Conservation (phyloP, 192 early-diverging fungal species). For the Dispira simplex region DNA sequence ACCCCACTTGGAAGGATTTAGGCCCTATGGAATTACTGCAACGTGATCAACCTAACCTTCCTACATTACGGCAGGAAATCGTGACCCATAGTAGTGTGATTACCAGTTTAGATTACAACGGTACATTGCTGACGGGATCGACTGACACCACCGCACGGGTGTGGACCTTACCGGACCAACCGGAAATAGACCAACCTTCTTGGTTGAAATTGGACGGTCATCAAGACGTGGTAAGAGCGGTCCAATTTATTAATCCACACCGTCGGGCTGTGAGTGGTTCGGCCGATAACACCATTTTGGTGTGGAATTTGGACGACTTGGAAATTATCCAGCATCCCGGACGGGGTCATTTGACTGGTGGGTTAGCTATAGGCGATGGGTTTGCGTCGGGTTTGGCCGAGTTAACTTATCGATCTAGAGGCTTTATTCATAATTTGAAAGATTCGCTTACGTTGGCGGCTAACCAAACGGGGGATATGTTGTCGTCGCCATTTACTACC, state of each 20-base stretch:
- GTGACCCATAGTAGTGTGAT: constrained; percentile 14
- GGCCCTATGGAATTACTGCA: not conserved
- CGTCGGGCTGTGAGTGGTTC: constrained; percentile 37
- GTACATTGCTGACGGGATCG: constrained; percentile 43
- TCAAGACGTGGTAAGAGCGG: constrained; percentile 19
- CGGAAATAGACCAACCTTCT: constrained; percentile 24
- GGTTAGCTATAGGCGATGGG: constrained; percentile 12
- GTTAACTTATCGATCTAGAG: not conserved
- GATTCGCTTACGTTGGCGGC: constrained; percentile 15
- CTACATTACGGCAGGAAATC: not conserved
- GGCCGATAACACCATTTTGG: constrained; percentile 42
- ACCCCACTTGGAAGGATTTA: not conserved
- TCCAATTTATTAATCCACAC: constrained; percentile 22
- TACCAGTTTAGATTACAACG: constrained; percentile 39
- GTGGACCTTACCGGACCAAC: constrained; percentile 36
- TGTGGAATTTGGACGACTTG: constrained; percentile 47
- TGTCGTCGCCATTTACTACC: not conserved
- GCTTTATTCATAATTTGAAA: constrained; percentile 19
- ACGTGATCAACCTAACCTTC: not conserved
- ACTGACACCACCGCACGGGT: constrained; percentile 50
- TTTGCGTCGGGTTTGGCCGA: constrained; percentile 14
- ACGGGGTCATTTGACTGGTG: constrained; percentile 20
- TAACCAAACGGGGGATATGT: constrained; percentile 1
- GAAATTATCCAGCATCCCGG: constrained; percentile 35
- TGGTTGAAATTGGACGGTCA: constrained; percentile 18